These are phyloP conservation scores for Tetraselmis chui DNA, from an alignment of 139 green algal genomes.

Conservation along the genomic window DNA sequence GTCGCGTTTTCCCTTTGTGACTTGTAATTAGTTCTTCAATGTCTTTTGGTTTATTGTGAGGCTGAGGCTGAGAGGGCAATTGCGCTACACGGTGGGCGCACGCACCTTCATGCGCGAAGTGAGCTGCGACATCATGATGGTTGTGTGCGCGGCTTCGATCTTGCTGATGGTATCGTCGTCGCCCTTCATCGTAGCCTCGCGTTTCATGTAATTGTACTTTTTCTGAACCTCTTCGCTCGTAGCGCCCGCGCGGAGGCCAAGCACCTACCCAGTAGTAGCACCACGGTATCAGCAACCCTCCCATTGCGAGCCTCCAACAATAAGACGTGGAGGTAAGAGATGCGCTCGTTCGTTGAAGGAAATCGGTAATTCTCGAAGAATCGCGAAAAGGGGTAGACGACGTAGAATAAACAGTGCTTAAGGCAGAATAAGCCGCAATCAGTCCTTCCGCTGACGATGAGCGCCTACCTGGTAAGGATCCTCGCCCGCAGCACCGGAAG, in stretches of 20 bases:
- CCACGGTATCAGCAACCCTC: too few species aligned
- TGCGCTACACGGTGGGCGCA: too few species aligned
- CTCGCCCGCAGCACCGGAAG: background rate
- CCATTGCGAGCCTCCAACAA: too few species aligned
- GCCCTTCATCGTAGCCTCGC: conserved; percentile 4
- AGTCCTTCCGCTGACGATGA: background rate
- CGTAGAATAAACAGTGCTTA: background rate
- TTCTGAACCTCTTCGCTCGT: conserved; percentile 33
- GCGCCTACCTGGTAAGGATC: background rate
- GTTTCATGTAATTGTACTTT: conserved; percentile 37
- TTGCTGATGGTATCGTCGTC: conserved; percentile 19
- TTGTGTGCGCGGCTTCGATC: conserved; percentile 47
- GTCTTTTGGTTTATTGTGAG: too few species aligned
- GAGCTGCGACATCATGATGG: conserved; percentile 48
- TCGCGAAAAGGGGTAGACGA: background rate
- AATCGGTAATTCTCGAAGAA: background rate
- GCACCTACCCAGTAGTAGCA: too few species aligned
- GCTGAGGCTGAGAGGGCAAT: too few species aligned
- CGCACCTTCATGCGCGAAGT: conserved; percentile 29
- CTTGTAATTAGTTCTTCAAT: too few species aligned
- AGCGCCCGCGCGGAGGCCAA: conserved; percentile 32
- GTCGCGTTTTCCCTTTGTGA: too few species aligned
- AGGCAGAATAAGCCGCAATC: background rate
- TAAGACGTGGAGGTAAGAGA: too few species aligned
- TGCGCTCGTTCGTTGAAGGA: too few species aligned